phyloP scores from a whole-genome alignment of 1,284 basidiomycete species.

The Leucoagaricus sp. region DNA sequence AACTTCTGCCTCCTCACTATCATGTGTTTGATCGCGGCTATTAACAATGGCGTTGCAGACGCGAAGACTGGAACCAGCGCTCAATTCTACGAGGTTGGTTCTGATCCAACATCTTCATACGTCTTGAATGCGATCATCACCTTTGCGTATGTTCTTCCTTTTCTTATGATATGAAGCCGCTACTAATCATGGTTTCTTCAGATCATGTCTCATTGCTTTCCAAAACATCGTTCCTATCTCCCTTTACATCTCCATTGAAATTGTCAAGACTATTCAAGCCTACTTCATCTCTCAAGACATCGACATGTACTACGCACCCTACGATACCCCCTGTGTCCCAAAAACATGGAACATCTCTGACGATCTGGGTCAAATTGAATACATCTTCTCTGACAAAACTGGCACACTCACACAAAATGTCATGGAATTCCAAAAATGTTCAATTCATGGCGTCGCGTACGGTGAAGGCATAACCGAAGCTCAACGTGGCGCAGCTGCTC shows the following conservation, averaged over 20 bases:
- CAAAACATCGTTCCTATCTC: conserved; percentile 98
- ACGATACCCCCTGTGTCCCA: conserved; percentile 88
- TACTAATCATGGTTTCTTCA: conserved; percentile 4
- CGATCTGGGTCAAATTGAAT: conserved; percentile 97
- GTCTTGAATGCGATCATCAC: conserved; percentile 86
- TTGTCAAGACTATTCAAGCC: conserved; percentile 97
- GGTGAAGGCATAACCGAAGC: conserved; percentile 96
- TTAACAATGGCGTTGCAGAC: conserved; percentile 78
- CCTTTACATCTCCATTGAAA: conserved; percentile 96
- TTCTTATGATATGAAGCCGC: background rate
- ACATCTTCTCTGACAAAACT: conserved; percentile 98
- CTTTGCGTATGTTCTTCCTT: conserved; percentile 68
- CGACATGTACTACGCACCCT: conserved; percentile 94
- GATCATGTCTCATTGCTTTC: conserved; percentile 89
- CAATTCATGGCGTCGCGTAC: conserved; percentile 81
- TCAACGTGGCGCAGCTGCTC: conserved; percentile 87
- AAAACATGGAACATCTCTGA: conserved; percentile 99
- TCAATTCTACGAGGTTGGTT: conserved; percentile 69
- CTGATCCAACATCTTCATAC: conserved; percentile 61
- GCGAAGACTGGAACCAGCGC: conserved; percentile 67
- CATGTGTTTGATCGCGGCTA: conserved; percentile 78
- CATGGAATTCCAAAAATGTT: conserved; percentile 99
- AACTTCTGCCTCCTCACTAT: conserved; percentile 84
- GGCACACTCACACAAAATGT: conserved; percentile 95
- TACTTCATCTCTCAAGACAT: conserved; percentile 97